phyloP scores from a whole-genome alignment of 768 basidiomycete species.

The Lepiota brunneoincarnata region DNA sequence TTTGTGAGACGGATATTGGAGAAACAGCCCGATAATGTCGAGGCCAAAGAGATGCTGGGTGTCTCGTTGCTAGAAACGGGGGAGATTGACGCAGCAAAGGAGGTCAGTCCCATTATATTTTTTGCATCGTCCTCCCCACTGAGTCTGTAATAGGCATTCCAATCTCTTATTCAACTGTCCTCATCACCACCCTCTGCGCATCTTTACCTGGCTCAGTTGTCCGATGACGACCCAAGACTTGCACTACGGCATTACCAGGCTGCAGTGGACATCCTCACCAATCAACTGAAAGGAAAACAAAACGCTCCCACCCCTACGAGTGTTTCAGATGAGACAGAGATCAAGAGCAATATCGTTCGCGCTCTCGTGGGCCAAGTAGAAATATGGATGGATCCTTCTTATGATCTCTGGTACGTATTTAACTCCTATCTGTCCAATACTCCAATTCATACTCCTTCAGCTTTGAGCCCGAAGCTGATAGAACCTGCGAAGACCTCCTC shows the following conservation, averaged over 20 bases:
- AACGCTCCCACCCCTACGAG: conserved; percentile 24
- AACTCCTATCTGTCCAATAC: not conserved
- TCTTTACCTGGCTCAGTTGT: conserved; percentile 86
- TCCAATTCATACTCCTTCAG: conserved; percentile 33
- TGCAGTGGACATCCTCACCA: conserved; percentile 69
- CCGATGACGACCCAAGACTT: conserved; percentile 68
- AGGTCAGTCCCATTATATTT: conserved; percentile 36
- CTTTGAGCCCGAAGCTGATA: conserved; percentile 78
- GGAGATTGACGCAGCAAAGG: conserved; percentile 67
- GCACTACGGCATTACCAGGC: conserved; percentile 77
- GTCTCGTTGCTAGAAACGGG: conserved; percentile 78
- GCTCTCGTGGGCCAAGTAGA: conserved; percentile 89
- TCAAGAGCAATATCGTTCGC: conserved; percentile 67
- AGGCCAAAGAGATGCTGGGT: conserved; percentile 80
- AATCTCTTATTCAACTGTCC: conserved; percentile 57
- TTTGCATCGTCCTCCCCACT: not conserved
- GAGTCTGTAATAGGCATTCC: conserved; percentile 50
- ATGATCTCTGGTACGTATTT: conserved; percentile 74
- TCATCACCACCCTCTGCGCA: conserved; percentile 76
- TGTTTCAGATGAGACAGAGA: conserved; percentile 53
- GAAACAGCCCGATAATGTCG: conserved; percentile 56
- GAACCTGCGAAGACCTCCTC: conserved; percentile 78
- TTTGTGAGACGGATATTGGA: conserved; percentile 71
- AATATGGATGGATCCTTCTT: conserved; percentile 92
- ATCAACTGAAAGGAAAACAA: conserved; percentile 75